Percentiles rank a stretch among this genome's conserved stretches.
These are phyloP conservation scores for Umbilicaria muhlenbergii DNA, from an alignment of 495 filamentous ascomycete species.

Conservation along the genomic window DNA sequence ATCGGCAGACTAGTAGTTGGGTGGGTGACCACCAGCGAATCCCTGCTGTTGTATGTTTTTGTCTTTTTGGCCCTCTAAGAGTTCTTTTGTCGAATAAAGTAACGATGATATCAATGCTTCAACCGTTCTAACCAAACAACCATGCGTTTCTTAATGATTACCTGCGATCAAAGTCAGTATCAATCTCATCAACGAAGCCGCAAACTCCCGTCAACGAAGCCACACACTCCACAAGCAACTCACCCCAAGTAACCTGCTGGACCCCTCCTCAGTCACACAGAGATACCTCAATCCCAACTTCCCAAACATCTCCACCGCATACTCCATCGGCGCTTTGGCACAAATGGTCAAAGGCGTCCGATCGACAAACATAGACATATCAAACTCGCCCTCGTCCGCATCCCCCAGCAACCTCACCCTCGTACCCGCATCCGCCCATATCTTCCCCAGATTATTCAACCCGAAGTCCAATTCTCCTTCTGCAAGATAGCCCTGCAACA, in stretches of 20 bases:
- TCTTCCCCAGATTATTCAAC: constrained; percentile 20
- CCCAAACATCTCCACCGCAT: constrained; percentile 41
- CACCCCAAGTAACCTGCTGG: constrained; percentile 19
- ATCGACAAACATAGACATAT: constrained; percentile 34
- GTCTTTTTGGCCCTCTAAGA: background rate
- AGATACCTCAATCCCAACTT: constrained; percentile 36
- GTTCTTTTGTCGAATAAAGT: too few relatives aligned
- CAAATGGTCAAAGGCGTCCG: constrained; percentile 33
- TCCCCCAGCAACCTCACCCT: constrained; percentile 26
- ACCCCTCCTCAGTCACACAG: constrained; percentile 25
- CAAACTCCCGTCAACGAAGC: too few relatives aligned
- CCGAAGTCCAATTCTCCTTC: constrained; percentile 39
- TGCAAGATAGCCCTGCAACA: constrained; percentile 37
- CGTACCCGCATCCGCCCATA: constrained; percentile 15
- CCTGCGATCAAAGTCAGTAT: background rate
- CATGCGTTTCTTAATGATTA: constrained; percentile 24
- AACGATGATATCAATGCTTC: background rate
- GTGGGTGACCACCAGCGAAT: constrained; percentile 16
- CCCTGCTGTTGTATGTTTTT: constrained; percentile 15
- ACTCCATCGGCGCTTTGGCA: constrained; percentile 37
- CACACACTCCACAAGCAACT: background rate
- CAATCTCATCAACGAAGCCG: too few relatives aligned
- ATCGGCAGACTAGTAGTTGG: constrained; percentile 16
- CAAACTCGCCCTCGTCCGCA: constrained; percentile 20
- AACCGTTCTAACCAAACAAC: constrained; percentile 20